These are phyloP conservation scores for Earliella scabrosa DNA, from an alignment of 1,284 basidiomycete species.

Conservation along the genomic window DNA sequence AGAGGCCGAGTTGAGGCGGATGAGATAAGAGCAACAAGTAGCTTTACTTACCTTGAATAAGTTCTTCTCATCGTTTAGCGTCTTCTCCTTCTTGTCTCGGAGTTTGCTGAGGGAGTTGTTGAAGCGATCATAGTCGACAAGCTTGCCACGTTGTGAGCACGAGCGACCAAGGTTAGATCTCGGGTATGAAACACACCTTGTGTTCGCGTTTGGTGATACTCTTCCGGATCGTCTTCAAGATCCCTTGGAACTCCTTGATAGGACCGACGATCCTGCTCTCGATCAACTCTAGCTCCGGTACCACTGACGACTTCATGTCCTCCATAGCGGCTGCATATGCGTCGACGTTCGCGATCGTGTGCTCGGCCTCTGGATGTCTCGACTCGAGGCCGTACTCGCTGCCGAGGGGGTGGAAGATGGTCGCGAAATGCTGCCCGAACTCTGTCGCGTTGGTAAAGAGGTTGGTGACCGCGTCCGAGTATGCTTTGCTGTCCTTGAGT, in stretches of 20 bases:
- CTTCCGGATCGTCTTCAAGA: conserved; percentile 92
- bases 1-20: not conserved
- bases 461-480: conserved; percentile 83
- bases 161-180: not conserved
- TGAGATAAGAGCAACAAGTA: not conserved
- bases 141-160: conserved; percentile 44
- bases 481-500: conserved; percentile 89
- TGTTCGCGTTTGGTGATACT: conserved; percentile 96
- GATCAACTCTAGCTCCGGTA: conserved; percentile 95
- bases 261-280: conserved; percentile 87
- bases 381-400: conserved; percentile 83
- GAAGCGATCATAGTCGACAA: conserved; percentile 94
- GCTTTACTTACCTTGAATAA: conserved; percentile 78
- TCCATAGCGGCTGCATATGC: conserved; percentile 79
- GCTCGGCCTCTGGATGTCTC: conserved; percentile 78
- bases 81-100: conserved; percentile 97
- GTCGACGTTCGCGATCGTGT: conserved; percentile 82
- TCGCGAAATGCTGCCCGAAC: conserved; percentile 79
- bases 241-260: conserved; percentile 85
- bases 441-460: conserved; percentile 82
- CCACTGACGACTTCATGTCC: conserved; percentile 79
- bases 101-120: conserved; percentile 96
- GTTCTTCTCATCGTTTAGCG: conserved; percentile 92
- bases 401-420: conserved; percentile 81
- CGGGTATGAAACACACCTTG: conserved; percentile 58